Conservation (phyloP, 495 filamentous ascomycete genomes). For the Neurospora tetrasperma region DNA sequence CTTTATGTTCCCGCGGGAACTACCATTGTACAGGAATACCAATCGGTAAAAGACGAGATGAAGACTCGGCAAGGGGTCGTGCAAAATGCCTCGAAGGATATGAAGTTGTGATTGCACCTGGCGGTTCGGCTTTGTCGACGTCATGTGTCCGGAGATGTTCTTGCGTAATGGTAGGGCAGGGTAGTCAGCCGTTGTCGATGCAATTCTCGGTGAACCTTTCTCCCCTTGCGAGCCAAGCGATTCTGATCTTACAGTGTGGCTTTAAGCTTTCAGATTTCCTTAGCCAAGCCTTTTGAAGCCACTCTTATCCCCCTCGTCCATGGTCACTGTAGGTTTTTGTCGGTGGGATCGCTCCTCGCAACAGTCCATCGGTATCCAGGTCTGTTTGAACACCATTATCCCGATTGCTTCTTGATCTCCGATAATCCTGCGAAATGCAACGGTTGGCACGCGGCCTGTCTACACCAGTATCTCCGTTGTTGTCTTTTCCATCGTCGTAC, state of each 20-base stretch:
- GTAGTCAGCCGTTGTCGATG: background rate
- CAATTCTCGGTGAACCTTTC: background rate
- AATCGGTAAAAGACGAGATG: background rate
- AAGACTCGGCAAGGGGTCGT: background rate
- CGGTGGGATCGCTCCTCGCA: background rate
- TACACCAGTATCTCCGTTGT: background rate
- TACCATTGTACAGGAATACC: background rate
- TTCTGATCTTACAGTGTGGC: background rate
- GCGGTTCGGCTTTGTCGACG: background rate
- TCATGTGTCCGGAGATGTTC: background rate
- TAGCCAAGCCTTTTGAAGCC: background rate
- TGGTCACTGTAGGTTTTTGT: background rate
- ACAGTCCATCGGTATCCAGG: background rate
- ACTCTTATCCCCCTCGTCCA: background rate
- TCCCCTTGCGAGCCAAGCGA: background rate
- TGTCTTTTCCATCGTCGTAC: background rate
- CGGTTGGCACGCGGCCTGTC: background rate
- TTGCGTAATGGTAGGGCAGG: background rate
- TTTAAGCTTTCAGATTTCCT: background rate
- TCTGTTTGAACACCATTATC: background rate
- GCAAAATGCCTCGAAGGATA: background rate
- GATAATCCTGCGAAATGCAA: background rate
- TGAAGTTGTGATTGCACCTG: background rate
- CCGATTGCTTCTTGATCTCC: background rate
- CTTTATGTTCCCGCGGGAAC: background rate